A percentile compares a stretch with the other conserved stretches of the same genome.
These are phyloP conservation scores for Sclerotinia minor DNA, from an alignment of 2,329 filamentous ascomycete species.

Conservation along the genomic window DNA sequence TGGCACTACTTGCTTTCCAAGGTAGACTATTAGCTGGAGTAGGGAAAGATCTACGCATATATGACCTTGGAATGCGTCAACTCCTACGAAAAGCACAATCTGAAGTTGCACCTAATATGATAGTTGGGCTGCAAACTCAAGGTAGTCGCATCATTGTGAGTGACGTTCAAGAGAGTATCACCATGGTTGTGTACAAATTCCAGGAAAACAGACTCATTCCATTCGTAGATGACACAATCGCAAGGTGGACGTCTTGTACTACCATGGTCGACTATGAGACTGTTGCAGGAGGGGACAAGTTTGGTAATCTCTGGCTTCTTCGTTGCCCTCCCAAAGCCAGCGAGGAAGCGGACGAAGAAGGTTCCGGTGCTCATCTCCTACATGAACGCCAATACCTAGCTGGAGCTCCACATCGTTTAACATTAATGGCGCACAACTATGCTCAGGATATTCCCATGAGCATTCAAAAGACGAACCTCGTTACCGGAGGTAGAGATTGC, in stretches of 20 bases:
- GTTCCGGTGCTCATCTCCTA: slow-evolving; percentile 83
- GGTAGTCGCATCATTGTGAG: slow-evolving; percentile 89
- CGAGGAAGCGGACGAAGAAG: slow-evolving; percentile 88
- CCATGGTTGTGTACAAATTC: slow-evolving; percentile 90
- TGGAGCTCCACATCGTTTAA: slow-evolving; percentile 80
- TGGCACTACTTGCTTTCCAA: slow-evolving; percentile 90
- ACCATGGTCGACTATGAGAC: slow-evolving; percentile 98
- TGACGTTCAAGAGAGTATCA: slow-evolving; percentile 89
- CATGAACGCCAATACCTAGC: slow-evolving; percentile 90
- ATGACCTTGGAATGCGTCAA: slow-evolving; percentile 90
- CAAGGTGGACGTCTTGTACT: slow-evolving; percentile 86
- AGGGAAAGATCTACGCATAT: slow-evolving; percentile 78
- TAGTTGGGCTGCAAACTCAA: slow-evolving; percentile 85
- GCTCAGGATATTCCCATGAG: slow-evolving; percentile 90
- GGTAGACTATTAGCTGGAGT: slow-evolving; percentile 85
- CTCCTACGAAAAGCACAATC: slow-evolving; percentile 89
- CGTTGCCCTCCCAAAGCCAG: slow-evolving; percentile 84
- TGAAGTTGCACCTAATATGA: slow-evolving; percentile 75
- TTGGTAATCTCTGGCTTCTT: slow-evolving; percentile 92
- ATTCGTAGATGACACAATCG: slow-evolving; percentile 86
- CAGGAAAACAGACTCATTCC: slow-evolving; percentile 89
- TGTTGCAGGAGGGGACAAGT: slow-evolving; percentile 92
- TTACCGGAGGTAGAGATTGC: slow-evolving; percentile 88
- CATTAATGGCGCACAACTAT: slow-evolving; percentile 85
- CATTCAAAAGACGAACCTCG: slow-evolving; percentile 83